Conservation (phyloP, 225 moss, liverwort and hornwort species). For the Straminergon stramineum region DNA sequence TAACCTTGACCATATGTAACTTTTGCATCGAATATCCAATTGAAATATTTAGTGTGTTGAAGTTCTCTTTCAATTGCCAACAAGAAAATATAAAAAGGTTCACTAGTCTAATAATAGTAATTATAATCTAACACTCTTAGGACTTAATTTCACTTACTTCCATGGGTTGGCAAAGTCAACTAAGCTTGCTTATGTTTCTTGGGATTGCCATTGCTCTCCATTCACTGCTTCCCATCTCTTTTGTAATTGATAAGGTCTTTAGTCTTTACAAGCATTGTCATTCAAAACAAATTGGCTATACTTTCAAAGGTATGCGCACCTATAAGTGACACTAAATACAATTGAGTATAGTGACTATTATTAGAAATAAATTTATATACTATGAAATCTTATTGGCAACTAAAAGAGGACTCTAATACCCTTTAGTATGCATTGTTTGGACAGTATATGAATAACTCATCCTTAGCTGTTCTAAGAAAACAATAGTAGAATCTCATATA, state of each 20-base stretch:
- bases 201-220: background rate
- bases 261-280: background rate
- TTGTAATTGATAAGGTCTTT: background rate
- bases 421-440: background rate
- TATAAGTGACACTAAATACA: background rate
- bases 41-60: background rate
- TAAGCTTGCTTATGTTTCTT: background rate
- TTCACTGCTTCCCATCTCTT: rapidly evolving
- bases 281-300: background rate
- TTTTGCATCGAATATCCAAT: background rate
- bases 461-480: background rate
- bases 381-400: background rate
- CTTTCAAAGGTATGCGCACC: background rate
- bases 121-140: background rate
- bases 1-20: background rate
- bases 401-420: rapidly evolving
- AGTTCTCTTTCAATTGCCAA: background rate
- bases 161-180: background rate
- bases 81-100: background rate
- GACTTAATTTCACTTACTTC: background rate
- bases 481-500: too few species aligned
- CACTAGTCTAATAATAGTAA: background rate
- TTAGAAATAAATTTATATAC: background rate
- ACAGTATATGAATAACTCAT: background rate
- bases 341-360: background rate